phyloP scores from a whole-genome alignment of 371 early-diverging fungal genomes.

The Nosema muscidifuracis region DNA sequence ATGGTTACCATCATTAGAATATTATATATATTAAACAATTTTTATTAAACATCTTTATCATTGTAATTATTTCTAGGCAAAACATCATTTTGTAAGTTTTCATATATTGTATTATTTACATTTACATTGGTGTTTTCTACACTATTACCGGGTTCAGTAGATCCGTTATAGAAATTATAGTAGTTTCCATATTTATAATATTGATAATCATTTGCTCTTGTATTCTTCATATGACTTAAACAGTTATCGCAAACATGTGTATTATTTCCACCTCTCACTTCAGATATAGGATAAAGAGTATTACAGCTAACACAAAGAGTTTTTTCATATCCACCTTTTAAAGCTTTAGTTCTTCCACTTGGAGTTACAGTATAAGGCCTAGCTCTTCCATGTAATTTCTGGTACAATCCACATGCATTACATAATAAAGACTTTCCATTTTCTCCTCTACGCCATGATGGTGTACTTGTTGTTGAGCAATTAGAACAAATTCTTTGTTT shows the following conservation, averaged over 20 bases:
- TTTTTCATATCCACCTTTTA: constrained; percentile 58
- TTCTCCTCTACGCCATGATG: constrained; percentile 76
- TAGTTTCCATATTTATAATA: not conserved
- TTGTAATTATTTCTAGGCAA: not conserved
- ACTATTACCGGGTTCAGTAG: not conserved
- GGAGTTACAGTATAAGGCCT: constrained; percentile 60
- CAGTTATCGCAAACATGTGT: constrained; percentile 33
- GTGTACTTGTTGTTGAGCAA: constrained; percentile 72
- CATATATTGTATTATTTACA: constrained; percentile 1
- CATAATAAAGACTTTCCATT: constrained; percentile 70
- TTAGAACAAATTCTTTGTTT: constrained; percentile 68
- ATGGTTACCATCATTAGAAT: no score
- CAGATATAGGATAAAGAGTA: constrained; percentile 7
- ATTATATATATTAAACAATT: not conserved
- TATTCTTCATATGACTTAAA: constrained; percentile 15
- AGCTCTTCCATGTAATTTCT: constrained; percentile 67
- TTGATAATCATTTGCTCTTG: not conserved
- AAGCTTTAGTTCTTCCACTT: constrained; percentile 62
- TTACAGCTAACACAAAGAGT: constrained; percentile 55
- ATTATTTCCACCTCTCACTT: constrained; percentile 13
- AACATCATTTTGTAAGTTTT: not conserved
- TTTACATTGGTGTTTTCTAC: not conserved
- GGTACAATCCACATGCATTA: constrained; percentile 77
- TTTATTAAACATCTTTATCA: not conserved
- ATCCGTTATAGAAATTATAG: not conserved